These are phyloP conservation scores for Lasiodiplodia theobromae DNA, from an alignment of 2,329 filamentous ascomycete genomes.

Conservation along the genomic window DNA sequence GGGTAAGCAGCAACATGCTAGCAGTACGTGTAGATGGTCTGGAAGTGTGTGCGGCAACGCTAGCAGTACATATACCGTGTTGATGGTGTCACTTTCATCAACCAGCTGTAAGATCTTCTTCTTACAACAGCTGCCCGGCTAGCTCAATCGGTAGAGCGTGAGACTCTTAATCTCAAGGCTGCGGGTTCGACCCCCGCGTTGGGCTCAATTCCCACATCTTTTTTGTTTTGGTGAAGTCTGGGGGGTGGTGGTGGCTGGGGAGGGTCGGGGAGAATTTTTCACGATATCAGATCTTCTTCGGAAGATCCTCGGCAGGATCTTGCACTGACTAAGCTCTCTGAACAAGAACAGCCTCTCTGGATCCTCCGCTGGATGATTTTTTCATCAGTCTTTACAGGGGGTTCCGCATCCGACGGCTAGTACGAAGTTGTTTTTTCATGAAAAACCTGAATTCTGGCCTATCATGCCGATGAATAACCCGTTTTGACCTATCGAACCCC, in stretches of 20 bases:
- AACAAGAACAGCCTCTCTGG: too few relatives aligned
- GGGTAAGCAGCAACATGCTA: too few relatives aligned
- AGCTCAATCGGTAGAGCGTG: constrained; percentile 35
- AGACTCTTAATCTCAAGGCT: constrained; percentile 34
- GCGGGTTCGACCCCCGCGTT: constrained; percentile 31
- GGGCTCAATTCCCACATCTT: constrained; percentile 28
- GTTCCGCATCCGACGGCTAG: too few relatives aligned
- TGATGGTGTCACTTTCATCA: background rate
- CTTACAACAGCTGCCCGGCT: constrained; percentile 26
- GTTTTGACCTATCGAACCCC: too few relatives aligned
- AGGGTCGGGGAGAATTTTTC: background rate
- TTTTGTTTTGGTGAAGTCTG: constrained; percentile 6
- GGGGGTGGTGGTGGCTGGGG: constrained; percentile 32
- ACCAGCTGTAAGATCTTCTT: background rate
- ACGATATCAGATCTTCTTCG: too few relatives aligned
- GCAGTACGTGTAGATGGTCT: background rate
- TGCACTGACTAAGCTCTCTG: too few relatives aligned
- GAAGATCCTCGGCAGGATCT: too few relatives aligned
- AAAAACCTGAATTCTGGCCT: too few relatives aligned
- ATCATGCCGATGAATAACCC: too few relatives aligned
- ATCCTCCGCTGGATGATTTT: too few relatives aligned
- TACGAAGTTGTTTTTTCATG: too few relatives aligned
- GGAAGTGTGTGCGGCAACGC: background rate
- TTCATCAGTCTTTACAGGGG: too few relatives aligned
- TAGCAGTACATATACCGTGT: background rate